A percentile compares a stretch with the other conserved stretches of the same genome.
phyloP scores from a whole-genome alignment of 305 asterid species.

The Ilex paraguariensis region DNA sequence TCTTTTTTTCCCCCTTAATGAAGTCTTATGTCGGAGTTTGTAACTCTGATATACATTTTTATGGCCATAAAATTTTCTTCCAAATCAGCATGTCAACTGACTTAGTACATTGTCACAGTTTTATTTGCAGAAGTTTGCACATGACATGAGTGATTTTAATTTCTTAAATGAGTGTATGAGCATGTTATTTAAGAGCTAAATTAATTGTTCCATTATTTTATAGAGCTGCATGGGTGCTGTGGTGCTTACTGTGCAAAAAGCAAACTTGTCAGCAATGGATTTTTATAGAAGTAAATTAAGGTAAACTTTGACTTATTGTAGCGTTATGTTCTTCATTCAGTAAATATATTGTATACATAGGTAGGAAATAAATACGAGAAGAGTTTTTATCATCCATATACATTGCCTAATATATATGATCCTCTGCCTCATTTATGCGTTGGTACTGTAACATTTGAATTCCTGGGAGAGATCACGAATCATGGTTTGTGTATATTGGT shows the following conservation, averaged over 20 bases:
- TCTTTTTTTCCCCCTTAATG: constrained; percentile 3
- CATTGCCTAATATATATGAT: too few species aligned
- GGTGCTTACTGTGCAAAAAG: constrained; percentile 82
- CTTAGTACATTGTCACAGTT: not conserved
- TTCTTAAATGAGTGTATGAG: not conserved
- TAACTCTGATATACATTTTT: not conserved
- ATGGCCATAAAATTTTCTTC: not conserved
- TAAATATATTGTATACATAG: too few species aligned
- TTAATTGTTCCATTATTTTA: constrained; percentile 14
- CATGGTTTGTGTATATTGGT: too few species aligned
- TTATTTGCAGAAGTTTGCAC: not conserved
- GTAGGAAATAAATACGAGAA: too few species aligned
- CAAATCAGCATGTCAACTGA: not conserved
- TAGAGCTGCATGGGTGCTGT: constrained; percentile 84
- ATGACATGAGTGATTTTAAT: not conserved
- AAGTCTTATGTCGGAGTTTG: not conserved
- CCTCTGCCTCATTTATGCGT: too few species aligned
- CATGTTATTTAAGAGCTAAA: constrained; percentile 6
- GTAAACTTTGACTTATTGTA: constrained; percentile 25
- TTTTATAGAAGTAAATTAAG: constrained; percentile 63
- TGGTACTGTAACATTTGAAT: too few species aligned
- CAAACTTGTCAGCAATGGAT: constrained; percentile 61
- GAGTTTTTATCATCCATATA: too few species aligned
- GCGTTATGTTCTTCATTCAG: not conserved
- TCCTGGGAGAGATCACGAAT: too few species aligned